Evolutionary conservation across 2,329 filamentous ascomycete genomes (phyloP), one percentile per base, ranked within the genome.

Genomic region (Aspergillus chevalieri): DNA sequence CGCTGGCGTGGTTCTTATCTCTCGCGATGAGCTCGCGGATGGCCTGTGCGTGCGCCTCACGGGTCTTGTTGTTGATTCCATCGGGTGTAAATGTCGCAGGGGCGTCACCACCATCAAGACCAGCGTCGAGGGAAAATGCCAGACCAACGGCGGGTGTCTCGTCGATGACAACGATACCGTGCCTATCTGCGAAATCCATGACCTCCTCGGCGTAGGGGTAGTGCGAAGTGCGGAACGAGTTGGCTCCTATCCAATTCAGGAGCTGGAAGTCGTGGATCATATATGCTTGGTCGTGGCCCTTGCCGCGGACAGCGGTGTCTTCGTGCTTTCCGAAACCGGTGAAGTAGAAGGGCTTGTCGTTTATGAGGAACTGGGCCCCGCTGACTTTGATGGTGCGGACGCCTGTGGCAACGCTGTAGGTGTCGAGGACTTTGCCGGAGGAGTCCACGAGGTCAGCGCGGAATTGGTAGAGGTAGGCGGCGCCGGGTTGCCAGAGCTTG

Each of bases 191-290:
- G 33, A 57, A 65, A 0, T 65, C 61, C 26, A 62, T 51, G 4
- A 62, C 53, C n/a, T 65, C 63, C 17, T 62, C 57, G 0, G 60
- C 61, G 49, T 66, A 65, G 0, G 64, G 64, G 38, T 66, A 66
- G 47, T 66, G 61, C 0, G 62, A 53, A 1, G 62, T 65, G 2
- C 64, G 56, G 52, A 66, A 66, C 3, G 64, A 66, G 49, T 66
- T 66, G 2, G 64, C 64, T 2, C 61, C 61, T 1, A 59, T 60
- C 62, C 64, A 65, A 15, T 57, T 45, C 44, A 66, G 49, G 6
- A 66, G 52, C 19, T 60, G 49, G 46, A 64, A 66, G 44, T 66
- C 64, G 43, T 65, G 64, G 2, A 66, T 52, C 59, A 66, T 61
- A 50, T 62, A 64, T 2, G 61, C 61, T 10, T 56, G 53, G 9